Percentiles rank a stretch among this genome's conserved stretches.
These are phyloP conservation scores for Blastocystis sp. DNA, from an alignment of 352 stramenopile species.

Conservation along the genomic window DNA sequence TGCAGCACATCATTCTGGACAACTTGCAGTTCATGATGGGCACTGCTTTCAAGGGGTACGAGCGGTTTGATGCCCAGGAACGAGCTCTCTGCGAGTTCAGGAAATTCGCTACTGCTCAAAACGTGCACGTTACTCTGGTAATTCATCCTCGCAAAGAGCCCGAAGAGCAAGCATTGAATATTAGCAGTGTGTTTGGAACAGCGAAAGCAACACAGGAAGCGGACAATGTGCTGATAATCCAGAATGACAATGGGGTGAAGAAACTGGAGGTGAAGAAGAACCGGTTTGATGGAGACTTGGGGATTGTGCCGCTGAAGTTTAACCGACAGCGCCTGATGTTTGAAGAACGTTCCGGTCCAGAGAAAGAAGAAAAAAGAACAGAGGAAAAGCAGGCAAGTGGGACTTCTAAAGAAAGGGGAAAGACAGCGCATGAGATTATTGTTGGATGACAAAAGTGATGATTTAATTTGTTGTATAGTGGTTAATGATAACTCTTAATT, in stretches of 20 bases:
- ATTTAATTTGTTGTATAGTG: too few relatives aligned
- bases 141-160: slow-evolving; percentile 97
- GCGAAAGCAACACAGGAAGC: slow-evolving; percentile 98
- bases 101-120: slow-evolving; percentile 90
- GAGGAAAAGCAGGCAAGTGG: neutral
- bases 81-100: slow-evolving; percentile 69
- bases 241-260: slow-evolving; percentile 70
- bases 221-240: slow-evolving; percentile 97
- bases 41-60: slow-evolving; percentile 63
- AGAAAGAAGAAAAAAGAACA: neutral
- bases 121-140: slow-evolving; percentile 94
- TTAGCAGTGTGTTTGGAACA: slow-evolving; percentile 92
- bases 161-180: slow-evolving; percentile 79
- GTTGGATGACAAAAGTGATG: neutral
- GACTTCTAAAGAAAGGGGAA: neutral
- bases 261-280: slow-evolving; percentile 80
- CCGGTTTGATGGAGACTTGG: slow-evolving; percentile 82
- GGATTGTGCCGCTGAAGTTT: slow-evolving; percentile 77
- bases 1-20: slow-evolving; percentile 95
- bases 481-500: too few relatives aligned
- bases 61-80: slow-evolving; percentile 81
- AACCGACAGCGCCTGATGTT: slow-evolving; percentile 65
- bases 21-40: slow-evolving; percentile 99
- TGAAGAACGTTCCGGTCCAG: neutral
- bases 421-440: slow-evolving; percentile 56